Evolutionary conservation across 495 filamentous ascomycete species (phyloP).

Genomic region (Chaetomium tenue): DNA sequence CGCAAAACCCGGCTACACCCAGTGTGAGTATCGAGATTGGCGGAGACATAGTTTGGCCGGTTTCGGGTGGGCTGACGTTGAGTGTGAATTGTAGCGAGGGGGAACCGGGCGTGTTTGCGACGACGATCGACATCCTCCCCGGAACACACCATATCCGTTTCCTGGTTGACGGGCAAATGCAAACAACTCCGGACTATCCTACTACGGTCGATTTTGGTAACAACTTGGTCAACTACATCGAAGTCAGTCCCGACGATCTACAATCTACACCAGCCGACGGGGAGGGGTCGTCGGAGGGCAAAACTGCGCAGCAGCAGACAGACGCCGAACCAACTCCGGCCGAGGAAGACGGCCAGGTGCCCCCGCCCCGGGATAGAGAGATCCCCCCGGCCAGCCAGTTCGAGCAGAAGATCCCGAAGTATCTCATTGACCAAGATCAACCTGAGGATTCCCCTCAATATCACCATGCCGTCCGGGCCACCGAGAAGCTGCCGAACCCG

Average conservation of each 20-base stretch:
- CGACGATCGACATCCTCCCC: slow-evolving; percentile 75
- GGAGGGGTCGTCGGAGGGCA: slow-evolving; percentile 20
- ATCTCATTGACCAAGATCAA: slow-evolving; percentile 80
- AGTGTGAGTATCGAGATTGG: slow-evolving; percentile 59
- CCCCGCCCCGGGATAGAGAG: slow-evolving; percentile 41
- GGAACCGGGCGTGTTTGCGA: slow-evolving; percentile 61
- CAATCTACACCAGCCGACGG: slow-evolving; percentile 20
- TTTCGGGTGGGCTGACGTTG: slow-evolving; percentile 21
- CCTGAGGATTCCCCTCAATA: slow-evolving; percentile 72
- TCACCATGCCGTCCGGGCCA: slow-evolving; percentile 63
- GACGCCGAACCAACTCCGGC: slow-evolving; percentile 35
- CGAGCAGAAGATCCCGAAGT: slow-evolving; percentile 69
- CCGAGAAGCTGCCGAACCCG: slow-evolving; percentile 73
- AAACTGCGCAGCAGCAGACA: slow-evolving; percentile 34
- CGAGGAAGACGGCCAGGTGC: slow-evolving; percentile 44
- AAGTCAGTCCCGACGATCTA: slow-evolving; percentile 76
- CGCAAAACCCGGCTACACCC: slow-evolving; percentile 81
- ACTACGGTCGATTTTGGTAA: slow-evolving; percentile 97
- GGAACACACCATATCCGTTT: slow-evolving; percentile 97
- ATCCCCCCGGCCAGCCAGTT: slow-evolving; percentile 51
- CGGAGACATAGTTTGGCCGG: neutral
- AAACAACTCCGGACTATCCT: slow-evolving; percentile 77
- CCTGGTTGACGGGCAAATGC: slow-evolving; percentile 90
- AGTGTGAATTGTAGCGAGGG: slow-evolving; percentile 45
- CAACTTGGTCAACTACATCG: slow-evolving; percentile 95